phyloP scores from a whole-genome alignment of 78 protist species.

The Protostelium mycophagum region DNA sequence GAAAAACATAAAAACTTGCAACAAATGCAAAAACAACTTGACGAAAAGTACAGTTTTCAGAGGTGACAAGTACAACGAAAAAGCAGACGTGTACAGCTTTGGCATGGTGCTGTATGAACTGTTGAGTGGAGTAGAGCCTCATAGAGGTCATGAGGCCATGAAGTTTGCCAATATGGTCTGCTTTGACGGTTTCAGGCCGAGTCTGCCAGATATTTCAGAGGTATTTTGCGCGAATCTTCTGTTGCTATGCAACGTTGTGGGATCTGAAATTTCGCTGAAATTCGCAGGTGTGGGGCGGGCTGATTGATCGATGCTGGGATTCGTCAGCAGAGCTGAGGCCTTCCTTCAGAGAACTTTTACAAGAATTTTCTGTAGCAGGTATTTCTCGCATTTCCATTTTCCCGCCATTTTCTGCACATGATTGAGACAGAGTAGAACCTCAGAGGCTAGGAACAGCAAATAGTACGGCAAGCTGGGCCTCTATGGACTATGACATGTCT shows the following conservation, averaged over 20 bases:
- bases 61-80: conserved; percentile 49
- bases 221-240: too few species aligned
- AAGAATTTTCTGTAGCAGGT: not conserved
- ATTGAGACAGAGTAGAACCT: not conserved
- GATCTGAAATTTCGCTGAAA: not conserved
- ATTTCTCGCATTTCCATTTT: too few species aligned
- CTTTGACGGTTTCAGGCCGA: not conserved
- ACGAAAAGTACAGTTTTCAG: conserved; percentile 21
- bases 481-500: not conserved
- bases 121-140: not conserved
- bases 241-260: too few species aligned
- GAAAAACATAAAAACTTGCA: too few species aligned
- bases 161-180: not conserved
- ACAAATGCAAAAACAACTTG: too few species aligned
- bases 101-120: conserved; percentile 7
- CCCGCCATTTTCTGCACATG: too few species aligned
- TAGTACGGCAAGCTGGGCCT: not conserved
- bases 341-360: conserved; percentile 8
- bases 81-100: conserved; percentile 52
- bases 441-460: not conserved
- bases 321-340: conserved; percentile 36
- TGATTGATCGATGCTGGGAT: conserved; percentile 47
- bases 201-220: not conserved
- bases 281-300: conserved; percentile 31
- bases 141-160: not conserved